These are phyloP conservation scores for Microdochium paspali DNA, from an alignment of 2,329 filamentous ascomycete genomes.

Conservation along the genomic window DNA sequence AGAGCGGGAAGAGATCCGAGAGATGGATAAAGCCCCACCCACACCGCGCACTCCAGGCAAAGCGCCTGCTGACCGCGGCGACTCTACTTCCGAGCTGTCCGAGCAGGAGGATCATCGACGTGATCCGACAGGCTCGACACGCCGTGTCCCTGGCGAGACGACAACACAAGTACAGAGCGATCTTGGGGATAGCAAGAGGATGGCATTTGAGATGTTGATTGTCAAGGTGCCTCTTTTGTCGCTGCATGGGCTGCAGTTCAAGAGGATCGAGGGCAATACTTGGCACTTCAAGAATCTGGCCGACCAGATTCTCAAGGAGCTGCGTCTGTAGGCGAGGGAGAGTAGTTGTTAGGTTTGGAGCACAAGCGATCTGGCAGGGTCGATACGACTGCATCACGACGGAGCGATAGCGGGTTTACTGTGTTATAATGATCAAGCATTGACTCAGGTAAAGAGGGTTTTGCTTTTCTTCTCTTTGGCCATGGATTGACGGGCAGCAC, in stretches of 20 bases:
- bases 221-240: slow-evolving; percentile 93
- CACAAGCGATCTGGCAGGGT: neutral
- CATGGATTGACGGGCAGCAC: neutral
- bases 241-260: slow-evolving; percentile 94
- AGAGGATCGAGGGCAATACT: slow-evolving; percentile 88
- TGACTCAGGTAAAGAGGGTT: neutral
- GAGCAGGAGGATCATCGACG: slow-evolving; percentile 58
- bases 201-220: slow-evolving; percentile 93
- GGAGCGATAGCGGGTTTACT: neutral
- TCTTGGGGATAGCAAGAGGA: slow-evolving; percentile 70
- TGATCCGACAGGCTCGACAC: slow-evolving; percentile 38
- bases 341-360: neutral
- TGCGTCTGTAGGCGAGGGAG: slow-evolving; percentile 55
- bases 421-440: slow-evolving; percentile 1
- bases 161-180: slow-evolving; percentile 88
- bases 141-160: slow-evolving; percentile 70
- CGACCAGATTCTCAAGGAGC: slow-evolving; percentile 81
- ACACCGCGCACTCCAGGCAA: slow-evolving; percentile 36
- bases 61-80: slow-evolving; percentile 56
- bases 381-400: neutral
- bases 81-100: slow-evolving; percentile 79
- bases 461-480: neutral
- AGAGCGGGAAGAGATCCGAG: slow-evolving; percentile 63
- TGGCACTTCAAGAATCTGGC: slow-evolving; percentile 99
- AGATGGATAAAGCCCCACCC: slow-evolving; percentile 42